A percentile compares a stretch with the other conserved stretches of the same genome.
These are phyloP conservation scores for Fusarium neocosmosporiellum DNA, from an alignment of 2,329 filamentous ascomycete genomes.

Conservation along the genomic window DNA sequence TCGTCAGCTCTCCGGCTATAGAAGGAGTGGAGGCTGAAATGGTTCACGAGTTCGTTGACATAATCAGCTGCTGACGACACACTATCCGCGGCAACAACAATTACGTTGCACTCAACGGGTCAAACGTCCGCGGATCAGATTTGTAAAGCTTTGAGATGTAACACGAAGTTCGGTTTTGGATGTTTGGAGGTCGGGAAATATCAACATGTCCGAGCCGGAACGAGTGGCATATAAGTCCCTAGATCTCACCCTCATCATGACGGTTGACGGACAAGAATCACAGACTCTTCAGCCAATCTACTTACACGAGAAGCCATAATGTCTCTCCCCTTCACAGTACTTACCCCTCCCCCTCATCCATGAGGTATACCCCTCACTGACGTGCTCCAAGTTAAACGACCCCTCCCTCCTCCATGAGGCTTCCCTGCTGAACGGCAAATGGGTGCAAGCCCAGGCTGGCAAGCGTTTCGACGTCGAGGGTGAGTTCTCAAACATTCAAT, in stretches of 20 bases:
- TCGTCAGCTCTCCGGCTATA: neutral
- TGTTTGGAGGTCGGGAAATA: neutral
- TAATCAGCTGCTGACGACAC: neutral
- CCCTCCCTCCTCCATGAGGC: neutral
- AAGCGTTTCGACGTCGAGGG: neutral
- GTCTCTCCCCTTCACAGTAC: neutral
- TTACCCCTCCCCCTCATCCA: neutral
- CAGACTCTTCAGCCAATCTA: neutral
- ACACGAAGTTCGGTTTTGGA: neutral
- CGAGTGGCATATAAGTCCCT: neutral
- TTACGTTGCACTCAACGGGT: neutral
- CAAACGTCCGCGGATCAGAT: neutral
- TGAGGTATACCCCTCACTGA: neutral
- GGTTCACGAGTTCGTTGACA: neutral
- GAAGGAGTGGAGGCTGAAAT: neutral
- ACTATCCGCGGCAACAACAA: neutral
- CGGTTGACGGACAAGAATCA: neutral
- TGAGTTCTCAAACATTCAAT: neutral
- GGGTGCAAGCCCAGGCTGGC: neutral
- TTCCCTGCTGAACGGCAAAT: neutral
- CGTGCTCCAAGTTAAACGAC: neutral
- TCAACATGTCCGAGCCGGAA: neutral
- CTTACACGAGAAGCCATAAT: neutral
- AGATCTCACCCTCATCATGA: neutral
- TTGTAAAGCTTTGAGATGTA: neutral